Base-by-base conservation (phyloP, 129 eudicot species). In the Lactuca saligna region DNA sequence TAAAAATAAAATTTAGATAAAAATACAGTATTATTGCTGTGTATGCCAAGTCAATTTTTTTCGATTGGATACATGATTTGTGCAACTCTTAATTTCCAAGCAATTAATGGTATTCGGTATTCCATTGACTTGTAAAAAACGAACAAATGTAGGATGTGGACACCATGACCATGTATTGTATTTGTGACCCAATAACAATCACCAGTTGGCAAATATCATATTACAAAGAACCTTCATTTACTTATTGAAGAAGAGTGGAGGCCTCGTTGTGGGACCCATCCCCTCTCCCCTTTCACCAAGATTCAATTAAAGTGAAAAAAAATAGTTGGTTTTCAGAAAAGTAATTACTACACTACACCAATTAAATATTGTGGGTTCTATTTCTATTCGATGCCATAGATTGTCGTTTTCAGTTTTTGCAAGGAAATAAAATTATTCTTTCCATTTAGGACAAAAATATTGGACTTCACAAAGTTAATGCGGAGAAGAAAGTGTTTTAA, bases 231-330 rank as follows among this genome's bases (percentile, higher is more conserved):
- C 54, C 54, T 61, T 61, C 54, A 61, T 61, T 51, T 50, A 50
- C 41, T 72, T 53, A 61, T 49, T 13, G 54, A 44, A 35, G 68
- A 71, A 35, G 68, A 71, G 69, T 72, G 76, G 61, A 50, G 37
- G 68, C 69, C 68, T 72, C 76, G 65, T 72, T 72, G 69, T 71
- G 69, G 69, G 69, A 13, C 53, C 63, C 72, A 67, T 57, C 6
- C 29, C 10, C 54, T 9, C 3, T 4, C 15, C 48, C 54, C 38
- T 49, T 10, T 29, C 49, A 32, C 63, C 59, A 71, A 49, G 31
- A 59, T 71, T 70, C 48, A 57, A 17, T 37, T 69, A 37, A 35
- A 67, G 5, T 29, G 32, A 34, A 66, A 14, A 4, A 8, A 66
- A 8, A 46, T 29, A 5, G 17, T 20, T 44, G 32, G 29, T 63